phyloP scores from a whole-genome alignment of 129 eudicot genomes.

The Flaveria sonorensis region DNA sequence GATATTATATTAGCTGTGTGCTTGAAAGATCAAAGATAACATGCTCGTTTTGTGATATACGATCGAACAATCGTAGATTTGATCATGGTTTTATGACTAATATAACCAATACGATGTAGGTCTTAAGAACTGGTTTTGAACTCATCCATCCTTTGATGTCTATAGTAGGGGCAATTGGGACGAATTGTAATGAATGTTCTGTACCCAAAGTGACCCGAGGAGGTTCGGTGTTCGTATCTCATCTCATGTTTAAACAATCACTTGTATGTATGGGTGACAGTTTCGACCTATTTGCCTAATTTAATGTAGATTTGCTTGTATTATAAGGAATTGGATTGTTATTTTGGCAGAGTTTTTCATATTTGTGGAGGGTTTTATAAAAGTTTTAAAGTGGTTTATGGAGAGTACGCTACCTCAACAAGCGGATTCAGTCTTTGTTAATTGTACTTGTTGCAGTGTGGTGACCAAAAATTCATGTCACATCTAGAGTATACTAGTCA shows the following conservation, averaged over 20 bases:
- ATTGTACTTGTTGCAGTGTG: too few species aligned
- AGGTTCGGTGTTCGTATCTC: not conserved
- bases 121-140: conserved; percentile 8
- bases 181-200: not conserved
- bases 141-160: not conserved
- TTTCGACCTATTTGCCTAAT: not conserved
- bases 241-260: not conserved
- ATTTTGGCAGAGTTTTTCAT: not conserved
- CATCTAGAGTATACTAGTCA: too few species aligned
- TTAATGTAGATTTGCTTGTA: not conserved
- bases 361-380: too few species aligned
- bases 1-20: conserved; percentile 18
- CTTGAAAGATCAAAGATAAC: not conserved
- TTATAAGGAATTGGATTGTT: not conserved
- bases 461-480: too few species aligned
- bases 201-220: not conserved
- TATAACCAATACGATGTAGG: not conserved
- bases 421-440: too few species aligned
- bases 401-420: too few species aligned
- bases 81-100: not conserved
- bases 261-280: not conserved
- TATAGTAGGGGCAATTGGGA: not conserved
- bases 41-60: not conserved
- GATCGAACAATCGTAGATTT: not conserved
- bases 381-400: too few species aligned